Percentiles rank a stretch among this genome's conserved stretches.
These are phyloP conservation scores for Akebia trifoliata DNA, from an alignment of 164 flowering plant species.

Conservation along the genomic window DNA sequence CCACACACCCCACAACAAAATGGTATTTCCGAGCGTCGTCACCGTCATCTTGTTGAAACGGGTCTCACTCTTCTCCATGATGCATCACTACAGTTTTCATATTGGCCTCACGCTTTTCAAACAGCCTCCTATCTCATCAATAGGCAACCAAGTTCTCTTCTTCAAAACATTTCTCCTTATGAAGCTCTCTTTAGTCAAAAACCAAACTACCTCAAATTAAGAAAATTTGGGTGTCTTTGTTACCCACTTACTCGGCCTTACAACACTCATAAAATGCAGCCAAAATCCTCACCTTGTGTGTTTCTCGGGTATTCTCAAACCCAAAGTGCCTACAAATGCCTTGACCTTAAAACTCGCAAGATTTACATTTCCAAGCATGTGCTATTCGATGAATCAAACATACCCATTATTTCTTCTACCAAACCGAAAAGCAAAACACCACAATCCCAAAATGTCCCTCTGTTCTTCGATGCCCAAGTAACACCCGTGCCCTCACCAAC, in stretches of 20 bases:
- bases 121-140: background rate
- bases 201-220: background rate
- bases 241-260: background rate
- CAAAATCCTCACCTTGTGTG: background rate
- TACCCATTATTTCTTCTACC: too few species aligned
- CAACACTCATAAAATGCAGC: background rate
- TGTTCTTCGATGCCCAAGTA: too few species aligned
- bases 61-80: background rate
- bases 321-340: background rate
- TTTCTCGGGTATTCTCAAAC: background rate
- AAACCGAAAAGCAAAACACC: too few species aligned
- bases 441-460: too few species aligned
- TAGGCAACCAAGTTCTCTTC: background rate
- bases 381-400: background rate
- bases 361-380: background rate
- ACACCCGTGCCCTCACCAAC: too few species aligned
- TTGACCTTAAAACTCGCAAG: background rate
- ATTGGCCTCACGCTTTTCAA: background rate
- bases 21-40: background rate
- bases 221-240: background rate
- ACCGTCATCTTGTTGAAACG: background rate
- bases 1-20: conserved; percentile 1
- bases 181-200: too few species aligned
- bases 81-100: background rate
- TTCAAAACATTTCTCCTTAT: background rate